A percentile compares a stretch with the other conserved stretches of the same genome.
These are phyloP conservation scores for Chamaecrista fasciculata DNA, from an alignment of 306 rosid species.

Conservation along the genomic window DNA sequence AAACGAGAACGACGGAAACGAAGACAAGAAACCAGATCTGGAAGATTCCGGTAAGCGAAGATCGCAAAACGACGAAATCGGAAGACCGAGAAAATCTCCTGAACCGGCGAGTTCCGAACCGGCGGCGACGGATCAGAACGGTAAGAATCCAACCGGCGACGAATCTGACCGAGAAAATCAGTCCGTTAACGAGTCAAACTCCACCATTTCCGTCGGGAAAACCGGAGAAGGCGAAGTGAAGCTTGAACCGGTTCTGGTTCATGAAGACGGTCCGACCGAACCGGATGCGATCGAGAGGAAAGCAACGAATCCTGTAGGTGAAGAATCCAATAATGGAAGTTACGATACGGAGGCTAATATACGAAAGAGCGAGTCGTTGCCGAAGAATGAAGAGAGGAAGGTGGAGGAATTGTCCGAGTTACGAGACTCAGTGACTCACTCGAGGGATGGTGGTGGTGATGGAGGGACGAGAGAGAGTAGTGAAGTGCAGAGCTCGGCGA, in stretches of 20 bases:
- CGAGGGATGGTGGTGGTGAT: too few relatives aligned
- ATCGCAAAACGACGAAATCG: conserved; percentile 51
- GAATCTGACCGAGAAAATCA: conserved; percentile 72
- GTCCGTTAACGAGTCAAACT: conserved; percentile 80
- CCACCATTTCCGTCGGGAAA: conserved; percentile 59
- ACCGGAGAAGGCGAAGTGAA: conserved; percentile 29
- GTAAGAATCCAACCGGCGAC: too few relatives aligned
- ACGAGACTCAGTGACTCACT: too few relatives aligned
- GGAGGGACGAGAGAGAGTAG: conserved; percentile 63
- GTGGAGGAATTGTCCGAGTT: conserved; percentile 56
- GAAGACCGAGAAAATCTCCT: conserved; percentile 24
- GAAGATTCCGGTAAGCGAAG: conserved; percentile 40
- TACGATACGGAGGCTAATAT: too few relatives aligned
- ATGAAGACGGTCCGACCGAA: conserved; percentile 12
- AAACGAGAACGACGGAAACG: conserved; percentile 35
- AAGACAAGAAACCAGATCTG: conserved; percentile 62
- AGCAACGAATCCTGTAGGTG: too few relatives aligned
- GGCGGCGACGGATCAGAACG: too few relatives aligned
- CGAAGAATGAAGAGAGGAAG: too few relatives aligned
- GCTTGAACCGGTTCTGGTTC: conserved; percentile 28
- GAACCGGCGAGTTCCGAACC: conserved; percentile 39
- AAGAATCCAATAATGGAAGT: too few relatives aligned
- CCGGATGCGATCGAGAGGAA: too few relatives aligned
- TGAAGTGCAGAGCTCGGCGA: conserved; percentile 85
- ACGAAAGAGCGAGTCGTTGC: too few relatives aligned